phyloP scores from a whole-genome alignment of 2,329 filamentous ascomycete genomes.

The Penicillium sp. region DNA sequence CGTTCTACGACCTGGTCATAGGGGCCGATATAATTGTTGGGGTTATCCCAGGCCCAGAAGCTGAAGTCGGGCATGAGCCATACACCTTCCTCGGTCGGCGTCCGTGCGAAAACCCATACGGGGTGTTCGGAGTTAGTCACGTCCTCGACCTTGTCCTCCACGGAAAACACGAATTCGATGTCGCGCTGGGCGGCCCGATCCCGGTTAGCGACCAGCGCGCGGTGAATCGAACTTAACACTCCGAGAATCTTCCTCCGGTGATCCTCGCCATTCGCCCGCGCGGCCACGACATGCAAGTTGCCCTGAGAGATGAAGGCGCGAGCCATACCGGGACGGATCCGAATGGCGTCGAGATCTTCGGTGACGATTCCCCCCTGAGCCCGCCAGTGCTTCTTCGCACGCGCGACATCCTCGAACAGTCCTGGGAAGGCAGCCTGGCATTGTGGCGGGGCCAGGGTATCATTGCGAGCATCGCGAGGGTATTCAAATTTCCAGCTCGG shows the following conservation, averaged over 20 bases:
- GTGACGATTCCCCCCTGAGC: constrained; percentile 28
- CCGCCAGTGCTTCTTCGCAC: constrained; percentile 36
- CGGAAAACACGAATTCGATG: constrained; percentile 53
- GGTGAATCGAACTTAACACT: constrained; percentile 53
- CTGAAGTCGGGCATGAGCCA: constrained; percentile 60
- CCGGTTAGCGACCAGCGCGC: constrained; percentile 49
- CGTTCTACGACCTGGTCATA: constrained; percentile 42
- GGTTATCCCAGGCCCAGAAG: constrained; percentile 55
- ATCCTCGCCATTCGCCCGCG: constrained; percentile 38
- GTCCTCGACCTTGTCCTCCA: constrained; percentile 50
- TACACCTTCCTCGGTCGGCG: constrained; percentile 43
- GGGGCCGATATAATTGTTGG: constrained; percentile 38
- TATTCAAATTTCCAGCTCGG: constrained; percentile 37
- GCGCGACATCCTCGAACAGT: constrained; percentile 40
- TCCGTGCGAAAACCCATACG: constrained; percentile 50
- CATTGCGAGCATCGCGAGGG: constrained; percentile 37
- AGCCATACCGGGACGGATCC: constrained; percentile 37
- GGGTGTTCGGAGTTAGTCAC: constrained; percentile 39
- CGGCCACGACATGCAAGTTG: constrained; percentile 36
- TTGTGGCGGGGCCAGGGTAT: constrained; percentile 32
- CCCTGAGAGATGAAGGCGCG: constrained; percentile 39
- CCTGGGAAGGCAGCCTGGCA: constrained; percentile 41
- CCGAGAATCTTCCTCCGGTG: constrained; percentile 45
- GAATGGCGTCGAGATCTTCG: constrained; percentile 34
- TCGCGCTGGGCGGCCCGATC: constrained; percentile 41